Base-by-base conservation (phyloP, 2,329 filamentous ascomycete species). In the Drechslerella dactyloides region DNA sequence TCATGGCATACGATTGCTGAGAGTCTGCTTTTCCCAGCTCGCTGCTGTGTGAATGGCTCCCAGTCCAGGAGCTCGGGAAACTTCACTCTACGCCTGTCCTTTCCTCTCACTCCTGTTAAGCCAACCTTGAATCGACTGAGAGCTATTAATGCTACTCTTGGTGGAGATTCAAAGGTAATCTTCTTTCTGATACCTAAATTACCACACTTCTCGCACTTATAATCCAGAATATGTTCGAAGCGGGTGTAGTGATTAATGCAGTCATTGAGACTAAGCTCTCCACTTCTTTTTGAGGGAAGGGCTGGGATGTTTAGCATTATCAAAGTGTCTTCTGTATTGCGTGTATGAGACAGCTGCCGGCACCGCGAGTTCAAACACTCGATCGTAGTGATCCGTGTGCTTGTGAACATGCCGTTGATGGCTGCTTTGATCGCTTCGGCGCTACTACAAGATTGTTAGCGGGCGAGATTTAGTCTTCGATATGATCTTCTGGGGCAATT, bases 301-400 rank as follows among this genome's bases (percentile, higher is more conserved):
- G 44, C 55, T 46, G 66, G 66, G 1, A 64, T 58, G 42, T 59
- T 63, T 27, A 70, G 50, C 48, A 64, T 64, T 40, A 63, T 54
- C 24, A 60, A 19, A 17, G 48, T 48, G 21, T 70, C 66, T 21
- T 63, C 66, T 30, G 11, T 51, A 48, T 27, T 59, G 4, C 35
- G 59, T 23, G 37, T 51, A 8, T 27, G 19, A 4, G 19, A 23
- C 21, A 4, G 11, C 8, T 23, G 15, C 21, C 21, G 17, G 17
- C 46, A 51, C 11, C 23, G 23, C 21, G 30, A 48, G 27, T n/a
- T 55, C 37, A 55, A 33, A 19, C 59, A 62, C 51, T 33, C 6
- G 21, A 55, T 58, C n/a, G 48, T 40, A 15, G 66, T 51, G 24
- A 64, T 33, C 48, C 64, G 64, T 10, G 66, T 51, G 15, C 54